Base-by-base conservation (phyloP, 495 filamentous ascomycete genomes). In the Pyrenula massariospora region DNA sequence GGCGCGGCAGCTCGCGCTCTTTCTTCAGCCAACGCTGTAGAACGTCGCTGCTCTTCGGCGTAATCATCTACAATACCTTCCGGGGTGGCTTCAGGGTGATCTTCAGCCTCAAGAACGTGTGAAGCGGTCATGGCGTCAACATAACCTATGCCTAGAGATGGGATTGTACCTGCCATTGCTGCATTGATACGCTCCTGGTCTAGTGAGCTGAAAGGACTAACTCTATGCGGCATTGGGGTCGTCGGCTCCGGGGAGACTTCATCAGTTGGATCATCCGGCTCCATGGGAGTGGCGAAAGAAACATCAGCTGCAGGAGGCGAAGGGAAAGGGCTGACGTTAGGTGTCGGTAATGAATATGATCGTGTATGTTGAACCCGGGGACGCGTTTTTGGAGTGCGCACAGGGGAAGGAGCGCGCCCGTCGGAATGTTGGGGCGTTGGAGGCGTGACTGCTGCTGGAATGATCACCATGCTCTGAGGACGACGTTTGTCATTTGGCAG, bases 391-490 rank as follows among this genome's bases (percentile, higher is more conserved):
- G 64, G 15, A 60, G 0, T 66, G 63, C 22, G 67, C 72, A 20
- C 66, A 31, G 10, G 71, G 68, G 3, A 66, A 73, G 12, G 31
- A 5, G 31, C 15, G 31, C 48, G 56, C 22, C 48, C 59, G n/a
- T 60, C 66, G 19, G 73, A 72, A 10, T 64, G 62, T 2, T 65
- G 66, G 5, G 70, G 72, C 21, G 65, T 72, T 2, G 67, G 63
- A 3, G 65, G 2, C 66, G 48, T 3, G 68, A 64, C 22, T 67
- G 68, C 19, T 15, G 73, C 65, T 3, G 68, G 66, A 36, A 81
- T 73, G 36, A 83, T 65, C 63, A 81, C 76, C 62, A 84, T 65
- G 65, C 87, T 89, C 55, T 79, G 83, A 19, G 84, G 85, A 15
- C 85, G 79, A 52, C 73, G 70, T 64, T 74, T 77, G 58, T 74